Evolutionary conservation across 1,284 basidiomycete species (phyloP).

Genomic region (Cystobasidium slooffiae): DNA sequence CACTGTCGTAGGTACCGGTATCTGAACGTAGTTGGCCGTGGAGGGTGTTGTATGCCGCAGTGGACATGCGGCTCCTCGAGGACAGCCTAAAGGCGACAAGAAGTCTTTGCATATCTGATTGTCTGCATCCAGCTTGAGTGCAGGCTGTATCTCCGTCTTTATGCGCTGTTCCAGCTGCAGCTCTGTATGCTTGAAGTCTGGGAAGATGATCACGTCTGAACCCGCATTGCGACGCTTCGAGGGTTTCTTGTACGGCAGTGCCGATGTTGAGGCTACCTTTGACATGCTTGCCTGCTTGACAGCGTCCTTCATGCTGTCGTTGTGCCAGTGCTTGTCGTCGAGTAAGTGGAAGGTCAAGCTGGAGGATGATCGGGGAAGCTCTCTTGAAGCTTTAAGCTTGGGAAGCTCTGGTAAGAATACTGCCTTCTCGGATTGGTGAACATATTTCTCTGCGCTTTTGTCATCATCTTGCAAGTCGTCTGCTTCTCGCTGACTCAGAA

Average conservation of each 20-base stretch:
- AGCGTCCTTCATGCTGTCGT: constrained; percentile 7
- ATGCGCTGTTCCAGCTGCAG: constrained; percentile 35
- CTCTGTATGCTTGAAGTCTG: constrained; percentile 44
- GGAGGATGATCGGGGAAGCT: constrained; percentile 11
- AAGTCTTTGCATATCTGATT: constrained; percentile 86
- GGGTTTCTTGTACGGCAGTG: constrained; percentile 3
- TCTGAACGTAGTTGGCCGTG: constrained; percentile 81
- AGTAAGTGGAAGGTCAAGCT: background rate
- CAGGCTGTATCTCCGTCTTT: constrained; percentile 38
- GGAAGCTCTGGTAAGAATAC: background rate
- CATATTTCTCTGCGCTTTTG: no score
- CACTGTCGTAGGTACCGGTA: constrained; percentile 74
- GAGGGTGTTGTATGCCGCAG: constrained; percentile 83
- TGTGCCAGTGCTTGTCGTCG: background rate
- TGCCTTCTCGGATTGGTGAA: no score
- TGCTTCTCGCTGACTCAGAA: no score
- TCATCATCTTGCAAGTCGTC: no score
- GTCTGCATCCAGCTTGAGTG: constrained; percentile 67
- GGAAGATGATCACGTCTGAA: constrained; percentile 26
- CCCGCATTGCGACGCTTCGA: background rate
- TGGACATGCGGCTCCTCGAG: constrained; percentile 84
- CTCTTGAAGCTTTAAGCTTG: background rate
- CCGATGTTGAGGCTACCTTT: constrained; percentile 7
- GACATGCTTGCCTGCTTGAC: constrained; percentile 1
- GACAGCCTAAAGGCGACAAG: constrained; percentile 78